A percentile compares a stretch with the other conserved stretches of the same genome.
phyloP scores from a whole-genome alignment of 192 early-diverging fungal species.

The Coemansia umbellata region DNA sequence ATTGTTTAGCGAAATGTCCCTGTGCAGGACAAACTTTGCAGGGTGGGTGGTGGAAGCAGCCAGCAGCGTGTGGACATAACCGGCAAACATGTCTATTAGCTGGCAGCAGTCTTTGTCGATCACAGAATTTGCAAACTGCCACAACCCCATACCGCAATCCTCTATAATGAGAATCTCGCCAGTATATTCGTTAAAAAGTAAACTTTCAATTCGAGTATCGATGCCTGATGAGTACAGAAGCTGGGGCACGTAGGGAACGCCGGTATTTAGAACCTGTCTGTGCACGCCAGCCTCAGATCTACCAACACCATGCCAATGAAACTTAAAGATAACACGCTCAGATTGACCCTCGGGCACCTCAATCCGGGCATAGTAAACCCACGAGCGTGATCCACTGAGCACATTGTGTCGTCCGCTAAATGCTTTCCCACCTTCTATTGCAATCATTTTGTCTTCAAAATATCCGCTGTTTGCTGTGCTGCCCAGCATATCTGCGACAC shows the following conservation, averaged over 20 bases:
- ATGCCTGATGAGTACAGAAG: not conserved
- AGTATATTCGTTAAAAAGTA: not conserved
- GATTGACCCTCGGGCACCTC: not conserved
- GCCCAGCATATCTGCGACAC: not conserved
- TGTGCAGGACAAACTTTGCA: not conserved
- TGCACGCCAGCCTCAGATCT: not conserved
- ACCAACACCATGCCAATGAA: not conserved
- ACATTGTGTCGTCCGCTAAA: not conserved
- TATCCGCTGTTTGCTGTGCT: not conserved
- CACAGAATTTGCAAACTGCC: not conserved
- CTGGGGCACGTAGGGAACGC: not conserved
- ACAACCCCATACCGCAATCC: not conserved
- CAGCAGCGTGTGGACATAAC: slow-evolving; percentile 1
- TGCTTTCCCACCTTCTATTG: not conserved
- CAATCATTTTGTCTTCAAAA: not conserved
- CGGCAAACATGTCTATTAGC: not conserved
- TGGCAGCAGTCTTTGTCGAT: not conserved
- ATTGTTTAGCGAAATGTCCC: not conserved
- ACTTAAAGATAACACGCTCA: not conserved
- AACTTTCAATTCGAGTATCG: not conserved
- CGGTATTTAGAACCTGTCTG: not conserved
- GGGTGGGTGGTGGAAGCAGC: not conserved
- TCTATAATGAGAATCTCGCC: not conserved
- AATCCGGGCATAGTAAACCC: not conserved
- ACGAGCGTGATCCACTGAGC: not conserved